Conservation (phyloP, 495 filamentous ascomycete species). For the Hypoxylon lienhwacheense region DNA sequence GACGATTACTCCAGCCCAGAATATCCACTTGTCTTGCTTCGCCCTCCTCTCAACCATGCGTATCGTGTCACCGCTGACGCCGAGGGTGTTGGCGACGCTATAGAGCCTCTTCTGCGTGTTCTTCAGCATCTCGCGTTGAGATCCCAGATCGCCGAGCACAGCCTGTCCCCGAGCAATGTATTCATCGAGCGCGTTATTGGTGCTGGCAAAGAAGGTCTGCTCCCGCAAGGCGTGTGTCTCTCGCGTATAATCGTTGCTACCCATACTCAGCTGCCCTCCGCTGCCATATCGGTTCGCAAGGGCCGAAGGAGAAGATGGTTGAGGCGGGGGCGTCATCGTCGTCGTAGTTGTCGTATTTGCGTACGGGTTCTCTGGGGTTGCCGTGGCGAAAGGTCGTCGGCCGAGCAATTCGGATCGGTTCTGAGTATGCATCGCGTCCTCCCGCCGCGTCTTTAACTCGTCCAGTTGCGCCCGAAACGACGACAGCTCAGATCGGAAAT, state of each 20-base stretch:
- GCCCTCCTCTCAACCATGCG: slow-evolving; percentile 91
- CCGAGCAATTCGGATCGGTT: slow-evolving; percentile 86
- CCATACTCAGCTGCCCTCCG: slow-evolving; percentile 57
- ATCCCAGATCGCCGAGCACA: slow-evolving; percentile 82
- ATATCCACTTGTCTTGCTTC: slow-evolving; percentile 97
- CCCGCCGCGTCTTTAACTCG: slow-evolving; percentile 69
- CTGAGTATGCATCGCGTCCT: slow-evolving; percentile 71
- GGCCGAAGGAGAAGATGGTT: slow-evolving; percentile 21
- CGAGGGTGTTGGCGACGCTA: slow-evolving; percentile 89
- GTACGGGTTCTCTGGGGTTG: slow-evolving; percentile 96
- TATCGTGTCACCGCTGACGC: slow-evolving; percentile 93
- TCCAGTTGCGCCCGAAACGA: slow-evolving; percentile 80
- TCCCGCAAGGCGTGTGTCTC: slow-evolving; percentile 88
- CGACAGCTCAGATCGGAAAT: slow-evolving; percentile 77
- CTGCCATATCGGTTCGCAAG: slow-evolving; percentile 41
- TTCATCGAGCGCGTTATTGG: slow-evolving; percentile 83
- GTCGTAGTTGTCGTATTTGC: slow-evolving; percentile 63
- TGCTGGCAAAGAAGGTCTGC: slow-evolving; percentile 78
- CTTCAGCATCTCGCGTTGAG: slow-evolving; percentile 94
- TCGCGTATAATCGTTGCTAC: slow-evolving; percentile 61
- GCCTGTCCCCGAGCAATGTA: slow-evolving; percentile 89
- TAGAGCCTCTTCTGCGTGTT: slow-evolving; percentile 88
- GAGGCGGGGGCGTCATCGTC: slow-evolving; percentile 3
- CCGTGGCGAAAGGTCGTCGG: slow-evolving; percentile 79
- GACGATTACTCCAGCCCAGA: slow-evolving; percentile 82